These are phyloP conservation scores for Medicago lupulina DNA, from an alignment of 306 rosid species.

Conservation along the genomic window DNA sequence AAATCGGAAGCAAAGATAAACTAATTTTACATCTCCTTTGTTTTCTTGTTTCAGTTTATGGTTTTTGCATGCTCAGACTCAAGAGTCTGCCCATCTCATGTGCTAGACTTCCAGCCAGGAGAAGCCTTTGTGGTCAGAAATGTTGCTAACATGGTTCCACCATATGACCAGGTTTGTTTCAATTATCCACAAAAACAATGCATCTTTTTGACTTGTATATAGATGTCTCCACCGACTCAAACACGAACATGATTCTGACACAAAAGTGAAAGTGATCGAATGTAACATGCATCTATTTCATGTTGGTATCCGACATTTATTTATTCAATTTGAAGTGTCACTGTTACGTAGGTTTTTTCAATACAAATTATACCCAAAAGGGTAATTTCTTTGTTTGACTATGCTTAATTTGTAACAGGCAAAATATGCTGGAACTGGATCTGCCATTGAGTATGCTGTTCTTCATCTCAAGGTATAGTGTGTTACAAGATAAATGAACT, in stretches of 20 bases:
- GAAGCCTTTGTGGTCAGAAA: slow-evolving; percentile 98
- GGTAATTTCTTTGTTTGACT: slow-evolving; percentile 15
- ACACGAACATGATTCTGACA: not conserved
- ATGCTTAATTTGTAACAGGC: slow-evolving; percentile 44
- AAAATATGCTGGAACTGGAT: slow-evolving; percentile 70
- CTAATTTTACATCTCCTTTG: too few relatives aligned
- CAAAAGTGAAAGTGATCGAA: not conserved
- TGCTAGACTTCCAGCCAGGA: slow-evolving; percentile 92
- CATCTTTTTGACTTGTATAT: not conserved
- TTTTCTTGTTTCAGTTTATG: slow-evolving; percentile 67
- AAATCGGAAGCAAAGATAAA: not conserved
- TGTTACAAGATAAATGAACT: slow-evolving; percentile 10
- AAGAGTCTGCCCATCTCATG: slow-evolving; percentile 97
- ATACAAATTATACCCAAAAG: not conserved
- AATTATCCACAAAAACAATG: not conserved
- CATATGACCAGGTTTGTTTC: slow-evolving; percentile 65
- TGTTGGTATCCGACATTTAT: not conserved
- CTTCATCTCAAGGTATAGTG: slow-evolving; percentile 82
- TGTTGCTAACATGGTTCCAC: slow-evolving; percentile 96
- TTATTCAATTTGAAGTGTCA: not conserved
- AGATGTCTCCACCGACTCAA: not conserved
- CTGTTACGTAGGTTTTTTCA: not conserved
- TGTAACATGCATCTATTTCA: not conserved
- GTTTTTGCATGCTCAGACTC: slow-evolving; percentile 99
- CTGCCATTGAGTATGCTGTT: slow-evolving; percentile 92